Evolutionary conservation across 208 protist species (phyloP).

Genomic region (Leishmania lainsoni): DNA sequence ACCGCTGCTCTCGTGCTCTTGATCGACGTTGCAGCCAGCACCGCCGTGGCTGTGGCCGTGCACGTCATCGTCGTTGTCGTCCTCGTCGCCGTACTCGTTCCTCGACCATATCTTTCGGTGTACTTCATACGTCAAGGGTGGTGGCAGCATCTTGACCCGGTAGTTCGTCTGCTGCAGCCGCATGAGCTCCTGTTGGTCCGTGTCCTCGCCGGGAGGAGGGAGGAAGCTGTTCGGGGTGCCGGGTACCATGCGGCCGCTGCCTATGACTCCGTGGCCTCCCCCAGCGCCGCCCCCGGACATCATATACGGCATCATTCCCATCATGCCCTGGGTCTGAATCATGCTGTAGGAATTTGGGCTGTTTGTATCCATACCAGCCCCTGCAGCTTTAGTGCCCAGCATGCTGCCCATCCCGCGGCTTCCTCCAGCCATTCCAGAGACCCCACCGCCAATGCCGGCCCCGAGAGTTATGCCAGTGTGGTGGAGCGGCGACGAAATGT

Average conservation of each 20-base stretch:
- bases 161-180: conserved; percentile 42
- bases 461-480: conserved; percentile 11
- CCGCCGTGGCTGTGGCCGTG: background rate
- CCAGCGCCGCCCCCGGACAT: conserved; percentile 18
- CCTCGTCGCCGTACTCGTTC: conserved; percentile 41
- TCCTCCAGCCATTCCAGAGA: conserved; percentile 7
- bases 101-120: conserved; percentile 46
- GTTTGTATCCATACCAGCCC: conserved; percentile 15
- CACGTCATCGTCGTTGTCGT: conserved; percentile 24
- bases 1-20: conserved; percentile 26
- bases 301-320: conserved; percentile 20
- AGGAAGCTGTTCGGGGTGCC: conserved; percentile 30
- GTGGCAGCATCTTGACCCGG: conserved; percentile 55
- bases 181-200: conserved; percentile 37
- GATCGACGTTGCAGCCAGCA: conserved; percentile 7
- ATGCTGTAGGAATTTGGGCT: conserved; percentile 26
- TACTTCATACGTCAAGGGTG: conserved; percentile 43
- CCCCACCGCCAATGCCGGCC: conserved; percentile 10
- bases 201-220: conserved; percentile 33
- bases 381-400: conserved; percentile 7
- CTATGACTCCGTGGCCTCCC: conserved; percentile 10
- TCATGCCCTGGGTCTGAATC: conserved; percentile 25
- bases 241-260: conserved; percentile 2
- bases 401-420: conserved; percentile 8
- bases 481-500: conserved; percentile 1